Evolutionary conservation across 192 early-diverging fungal genomes (phyloP).

Genomic region (Obelidium mucronatum): DNA sequence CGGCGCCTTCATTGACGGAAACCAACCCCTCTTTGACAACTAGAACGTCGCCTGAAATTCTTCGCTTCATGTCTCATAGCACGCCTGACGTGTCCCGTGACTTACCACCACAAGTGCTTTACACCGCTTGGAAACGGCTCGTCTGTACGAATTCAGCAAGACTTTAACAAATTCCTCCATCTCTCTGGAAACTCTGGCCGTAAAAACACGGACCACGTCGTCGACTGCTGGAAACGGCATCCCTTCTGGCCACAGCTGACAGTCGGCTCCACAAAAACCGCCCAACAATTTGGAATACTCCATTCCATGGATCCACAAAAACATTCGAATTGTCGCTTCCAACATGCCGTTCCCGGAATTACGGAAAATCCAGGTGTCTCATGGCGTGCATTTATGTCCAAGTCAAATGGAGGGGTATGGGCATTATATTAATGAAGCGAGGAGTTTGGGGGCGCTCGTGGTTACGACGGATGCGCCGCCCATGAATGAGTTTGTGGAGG

Average conservation of each 20-base stretch:
- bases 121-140: too few relatives aligned
- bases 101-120: too few relatives aligned
- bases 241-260: slow-evolving; percentile 30
- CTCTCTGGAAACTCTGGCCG: slow-evolving; percentile 11
- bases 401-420: slow-evolving; percentile 30
- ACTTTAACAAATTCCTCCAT: slow-evolving; percentile 28
- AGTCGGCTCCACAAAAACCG: neutral
- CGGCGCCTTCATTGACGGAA: too few relatives aligned
- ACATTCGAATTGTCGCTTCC: neutral
- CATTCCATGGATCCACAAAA: neutral
- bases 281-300: neutral
- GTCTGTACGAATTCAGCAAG: too few relatives aligned
- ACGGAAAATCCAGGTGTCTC: neutral
- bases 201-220: slow-evolving; percentile 3
- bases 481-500: slow-evolving; percentile 33
- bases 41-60: too few relatives aligned
- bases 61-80: too few relatives aligned
- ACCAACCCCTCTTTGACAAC: too few relatives aligned
- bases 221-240: slow-evolving; percentile 22
- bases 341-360: neutral
- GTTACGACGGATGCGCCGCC: slow-evolving; percentile 22
- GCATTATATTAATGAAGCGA: slow-evolving; percentile 33
- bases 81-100: too few relatives aligned
- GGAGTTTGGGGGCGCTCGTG: slow-evolving; percentile 13
- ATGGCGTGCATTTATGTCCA: slow-evolving; percentile 29